Base-by-base conservation (phyloP, 805 yeast genomes). In the Saccharomyces eubayanus region DNA sequence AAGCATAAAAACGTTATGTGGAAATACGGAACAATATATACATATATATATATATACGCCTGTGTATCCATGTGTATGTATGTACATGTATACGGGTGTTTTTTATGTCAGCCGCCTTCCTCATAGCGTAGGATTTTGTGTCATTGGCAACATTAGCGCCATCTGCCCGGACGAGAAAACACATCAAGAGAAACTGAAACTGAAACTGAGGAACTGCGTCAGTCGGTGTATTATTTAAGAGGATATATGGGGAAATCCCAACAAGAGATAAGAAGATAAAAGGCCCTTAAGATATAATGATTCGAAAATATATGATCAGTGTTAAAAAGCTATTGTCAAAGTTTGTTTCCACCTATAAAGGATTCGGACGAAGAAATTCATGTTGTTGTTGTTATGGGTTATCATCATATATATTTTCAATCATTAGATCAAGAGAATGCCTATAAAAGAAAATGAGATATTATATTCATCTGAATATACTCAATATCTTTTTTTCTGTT, bases 291-390 rank as follows among this genome's bases (percentile, higher is more conserved):
- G 11, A 40, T n/a, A 16, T 11, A 2, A 49, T 29, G 27, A 46
- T 14, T 16, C 36, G 30, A 55, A 51, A 55, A 54, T 47, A 29
- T 36, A 36, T 36, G 52, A 67, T 78, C 86, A 82, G 86, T 79
- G 85, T 82, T 82, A 82, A 82, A 82, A 82, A 82, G 86, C 86
- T 78, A 82, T 46, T 77, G 84, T 66, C 72, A 68, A 67, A 62
- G 58, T 61, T 72, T 75, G 68, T 71, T 68, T 78, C 76, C 77
- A 79, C 85, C 74, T 78, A 80, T 78, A 69, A 76, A 73, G 65
- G 66, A 61, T 79, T 81, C 84, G 81, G 86, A 79, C 81, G 86
- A 82, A 82, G 86, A 82, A 82, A 82, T 82, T 81, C 86, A 72
- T 62, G 74, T 71, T 72, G 77, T 73, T 74, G 77, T 73, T 73